Conservation (phyloP, 495 filamentous ascomycete species). For the Amniculicola lignicola region DNA sequence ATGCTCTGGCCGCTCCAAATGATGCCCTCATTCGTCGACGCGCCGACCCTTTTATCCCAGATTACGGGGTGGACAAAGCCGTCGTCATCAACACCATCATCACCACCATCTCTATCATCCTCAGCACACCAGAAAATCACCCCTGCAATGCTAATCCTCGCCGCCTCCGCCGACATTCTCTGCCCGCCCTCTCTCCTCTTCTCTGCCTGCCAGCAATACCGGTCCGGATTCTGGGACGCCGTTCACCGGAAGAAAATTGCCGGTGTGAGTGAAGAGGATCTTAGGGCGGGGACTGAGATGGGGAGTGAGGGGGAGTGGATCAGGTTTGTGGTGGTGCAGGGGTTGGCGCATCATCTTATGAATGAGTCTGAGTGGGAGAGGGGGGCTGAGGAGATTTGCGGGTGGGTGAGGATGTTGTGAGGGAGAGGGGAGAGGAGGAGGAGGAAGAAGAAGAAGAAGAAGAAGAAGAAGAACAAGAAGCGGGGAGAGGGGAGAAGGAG, state of each 20-base stretch:
- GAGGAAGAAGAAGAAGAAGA: no score
- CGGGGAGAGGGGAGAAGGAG: no score
- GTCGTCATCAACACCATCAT: no score
- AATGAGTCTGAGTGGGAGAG: conserved; percentile 46
- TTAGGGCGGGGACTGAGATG: not conserved
- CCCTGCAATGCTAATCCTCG: conserved; percentile 39
- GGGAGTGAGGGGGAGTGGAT: conserved; percentile 37
- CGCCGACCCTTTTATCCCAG: conserved; percentile 38
- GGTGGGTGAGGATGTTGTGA: conserved; percentile 28
- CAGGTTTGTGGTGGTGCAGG: conserved; percentile 39
- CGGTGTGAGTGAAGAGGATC: conserved; percentile 21
- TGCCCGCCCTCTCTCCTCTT: conserved; percentile 35
- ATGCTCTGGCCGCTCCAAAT: conserved; percentile 48
- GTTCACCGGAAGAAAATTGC: conserved; percentile 14
- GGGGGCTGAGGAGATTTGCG: conserved; percentile 42
- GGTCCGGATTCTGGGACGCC: conserved; percentile 24
- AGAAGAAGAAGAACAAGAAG: no score
- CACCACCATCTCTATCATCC: no score
- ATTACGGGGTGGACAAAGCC: conserved; percentile 38
- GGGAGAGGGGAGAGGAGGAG: no score
- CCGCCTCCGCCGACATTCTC: conserved; percentile 42
- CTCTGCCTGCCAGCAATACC: conserved; percentile 34
- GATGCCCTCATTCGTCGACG: conserved; percentile 43
- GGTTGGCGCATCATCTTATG: conserved; percentile 48
- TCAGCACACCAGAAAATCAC: not conserved